A percentile compares a stretch with the other conserved stretches of the same genome.
phyloP scores from a whole-genome alignment of 345 rosid genomes.

The Eutrema heterophyllum region DNA sequence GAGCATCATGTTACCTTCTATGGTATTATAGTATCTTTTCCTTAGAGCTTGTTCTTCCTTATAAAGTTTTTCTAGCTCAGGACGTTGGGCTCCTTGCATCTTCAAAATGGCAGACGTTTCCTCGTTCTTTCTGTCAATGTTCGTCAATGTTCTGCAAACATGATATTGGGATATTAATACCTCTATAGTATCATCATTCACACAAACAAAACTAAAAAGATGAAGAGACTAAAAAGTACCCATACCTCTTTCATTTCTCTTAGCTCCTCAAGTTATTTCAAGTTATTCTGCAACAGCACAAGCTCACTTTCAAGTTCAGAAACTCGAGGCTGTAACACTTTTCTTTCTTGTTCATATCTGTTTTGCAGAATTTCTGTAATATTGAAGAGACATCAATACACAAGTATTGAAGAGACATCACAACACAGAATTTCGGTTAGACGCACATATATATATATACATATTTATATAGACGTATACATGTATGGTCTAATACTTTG shows the following conservation, averaged over 20 bases:
- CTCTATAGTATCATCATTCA: neutral
- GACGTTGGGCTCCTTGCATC: conserved; percentile 92
- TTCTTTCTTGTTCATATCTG: conserved; percentile 62
- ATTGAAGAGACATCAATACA: neutral
- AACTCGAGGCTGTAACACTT: conserved; percentile 49
- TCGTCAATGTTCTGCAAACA: conserved; percentile 60
- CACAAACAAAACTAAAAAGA: neutral
- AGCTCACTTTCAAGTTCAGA: conserved; percentile 67
- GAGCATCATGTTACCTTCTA: conserved; percentile 58
- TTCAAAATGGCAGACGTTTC: conserved; percentile 94
- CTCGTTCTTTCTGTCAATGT: conserved; percentile 93
- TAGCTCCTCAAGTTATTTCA: conserved; percentile 84
- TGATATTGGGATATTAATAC: neutral
- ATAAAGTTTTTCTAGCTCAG: conserved; percentile 77
- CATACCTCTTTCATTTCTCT: conserved; percentile 96
- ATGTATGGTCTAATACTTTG: neutral
- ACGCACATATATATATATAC: too few relatives aligned
- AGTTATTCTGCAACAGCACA: conserved; percentile 52
- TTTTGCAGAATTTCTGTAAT: conserved; percentile 48
- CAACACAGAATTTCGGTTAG: too few relatives aligned
- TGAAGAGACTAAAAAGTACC: neutral
- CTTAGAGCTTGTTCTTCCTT: conserved; percentile 89
- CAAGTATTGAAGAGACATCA: too few relatives aligned
- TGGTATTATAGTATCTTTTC: conserved; percentile 84
- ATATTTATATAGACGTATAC: too few relatives aligned